Evolutionary conservation across 805 yeast species (phyloP).

Genomic region (Hanseniaspora lachancei): DNA sequence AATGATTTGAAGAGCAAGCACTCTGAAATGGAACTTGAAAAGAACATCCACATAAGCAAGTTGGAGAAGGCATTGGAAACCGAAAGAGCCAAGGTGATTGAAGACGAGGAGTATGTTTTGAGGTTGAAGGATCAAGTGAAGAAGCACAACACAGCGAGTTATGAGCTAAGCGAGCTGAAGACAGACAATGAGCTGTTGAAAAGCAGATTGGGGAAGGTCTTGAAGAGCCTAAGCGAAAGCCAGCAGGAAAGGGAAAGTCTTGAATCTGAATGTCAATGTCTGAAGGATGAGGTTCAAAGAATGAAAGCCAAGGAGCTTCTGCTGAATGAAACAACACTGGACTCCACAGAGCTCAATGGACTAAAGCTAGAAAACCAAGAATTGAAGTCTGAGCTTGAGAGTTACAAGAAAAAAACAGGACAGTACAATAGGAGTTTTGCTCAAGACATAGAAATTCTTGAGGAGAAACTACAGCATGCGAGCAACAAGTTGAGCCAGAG

Average conservation of each 20-base stretch:
- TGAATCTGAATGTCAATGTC: not conserved
- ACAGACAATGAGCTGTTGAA: not conserved
- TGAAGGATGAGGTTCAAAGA: not conserved
- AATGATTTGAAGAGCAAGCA: constrained; percentile 15
- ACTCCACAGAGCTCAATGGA: not conserved
- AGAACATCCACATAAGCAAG: constrained; percentile 6
- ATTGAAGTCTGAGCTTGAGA: not conserved
- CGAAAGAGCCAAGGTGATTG: constrained; percentile 13
- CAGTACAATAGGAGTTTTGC: not conserved
- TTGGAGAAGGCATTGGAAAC: not conserved
- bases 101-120: constrained; percentile 11
- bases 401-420: not conserved
- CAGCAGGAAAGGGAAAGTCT: not conserved
- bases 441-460: not conserved
- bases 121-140: constrained; percentile 12
- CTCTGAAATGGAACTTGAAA: constrained; percentile 18
- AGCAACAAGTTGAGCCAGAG: not conserved
- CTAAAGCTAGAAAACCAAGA: not conserved
- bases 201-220: not conserved
- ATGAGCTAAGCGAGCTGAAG: constrained; percentile 11
- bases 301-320: not conserved
- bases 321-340: not conserved
- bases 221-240: not conserved
- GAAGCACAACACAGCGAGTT: constrained; percentile 8
- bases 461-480: not conserved